A percentile compares a stretch with the other conserved stretches of the same genome.
Conservation (phyloP, 192 early-diverging fungal species). For the Dissophora globulifera region DNA sequence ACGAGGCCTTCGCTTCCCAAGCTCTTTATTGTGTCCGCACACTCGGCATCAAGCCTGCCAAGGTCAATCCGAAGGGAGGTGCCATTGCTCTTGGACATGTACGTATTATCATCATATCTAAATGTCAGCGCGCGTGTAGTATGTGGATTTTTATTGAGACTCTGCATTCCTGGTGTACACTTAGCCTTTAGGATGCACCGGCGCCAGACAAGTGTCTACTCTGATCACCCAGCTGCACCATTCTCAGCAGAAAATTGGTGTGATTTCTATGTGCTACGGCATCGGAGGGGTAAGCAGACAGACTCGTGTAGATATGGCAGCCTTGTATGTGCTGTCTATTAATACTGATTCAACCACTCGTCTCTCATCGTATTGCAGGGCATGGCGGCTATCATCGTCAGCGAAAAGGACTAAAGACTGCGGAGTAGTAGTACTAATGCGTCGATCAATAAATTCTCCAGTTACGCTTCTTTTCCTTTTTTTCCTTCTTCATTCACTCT, state of each 20-base stretch:
- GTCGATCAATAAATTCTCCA: no score
- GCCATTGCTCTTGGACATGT: conserved; percentile 95
- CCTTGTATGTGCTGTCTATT: neutral
- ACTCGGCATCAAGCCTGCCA: conserved; percentile 81
- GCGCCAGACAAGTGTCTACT: conserved; percentile 94
- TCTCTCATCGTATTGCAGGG: conserved; percentile 4
- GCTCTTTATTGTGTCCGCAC: conserved; percentile 89
- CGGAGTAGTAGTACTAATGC: no score
- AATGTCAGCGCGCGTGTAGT: no score
- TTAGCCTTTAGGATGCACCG: conserved; percentile 82
- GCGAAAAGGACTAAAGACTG: conserved; percentile 18
- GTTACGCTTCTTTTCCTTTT: no score
- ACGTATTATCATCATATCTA: conserved; percentile 58
- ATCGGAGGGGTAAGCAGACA: conserved; percentile 74
- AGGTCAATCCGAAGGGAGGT: conserved; percentile 98
- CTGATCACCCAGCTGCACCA: conserved; percentile 90
- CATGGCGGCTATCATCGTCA: conserved; percentile 47
- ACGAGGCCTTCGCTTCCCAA: conserved; percentile 97
- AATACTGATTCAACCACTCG: neutral
- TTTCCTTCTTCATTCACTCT: no score
- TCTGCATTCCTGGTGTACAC: no score
- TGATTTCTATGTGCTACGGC: conserved; percentile 93
- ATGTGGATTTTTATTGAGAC: no score
- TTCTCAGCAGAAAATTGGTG: conserved; percentile 83
- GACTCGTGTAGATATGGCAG: no score